These are phyloP conservation scores for Beauveria medogensis DNA, from an alignment of 2,329 filamentous ascomycete species.

Conservation along the genomic window DNA sequence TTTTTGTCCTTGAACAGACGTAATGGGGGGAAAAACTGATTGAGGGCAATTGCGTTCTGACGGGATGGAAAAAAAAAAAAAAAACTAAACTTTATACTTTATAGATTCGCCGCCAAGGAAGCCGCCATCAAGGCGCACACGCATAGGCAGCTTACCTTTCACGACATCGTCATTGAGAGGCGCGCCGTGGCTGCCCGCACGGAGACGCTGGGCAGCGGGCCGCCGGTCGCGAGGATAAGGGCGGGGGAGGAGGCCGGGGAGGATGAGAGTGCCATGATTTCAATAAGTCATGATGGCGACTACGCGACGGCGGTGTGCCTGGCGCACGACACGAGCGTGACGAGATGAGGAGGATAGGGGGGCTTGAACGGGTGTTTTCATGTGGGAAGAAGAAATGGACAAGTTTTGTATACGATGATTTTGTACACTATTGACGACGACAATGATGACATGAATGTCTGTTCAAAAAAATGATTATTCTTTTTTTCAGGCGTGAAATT, in stretches of 20 bases:
- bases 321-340: conserved; percentile 26
- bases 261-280: conserved; percentile 56
- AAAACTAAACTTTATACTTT: too few relatives aligned
- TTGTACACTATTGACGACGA: background rate
- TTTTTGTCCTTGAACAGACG: background rate
- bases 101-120: conserved; percentile 63
- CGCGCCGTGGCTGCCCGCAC: conserved; percentile 16
- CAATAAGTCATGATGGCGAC: conserved; percentile 80
- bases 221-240: conserved; percentile 37
- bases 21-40: too few relatives aligned
- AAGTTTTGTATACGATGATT: background rate
- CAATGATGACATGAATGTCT: background rate
- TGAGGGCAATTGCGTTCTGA: too few relatives aligned
- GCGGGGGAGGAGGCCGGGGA: conserved; percentile 18
- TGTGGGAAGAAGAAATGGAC: background rate
- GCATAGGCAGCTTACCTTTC: conserved; percentile 49
- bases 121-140: conserved; percentile 65
- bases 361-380: background rate
- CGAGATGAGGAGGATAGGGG: background rate
- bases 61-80: too few relatives aligned
- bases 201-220: conserved; percentile 27
- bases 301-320: conserved; percentile 68
- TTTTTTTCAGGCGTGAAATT: background rate
- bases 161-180: conserved; percentile 46
- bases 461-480: background rate